Percentiles rank a stretch among this genome's conserved stretches.
phyloP scores from a whole-genome alignment of 2,329 filamentous ascomycete genomes.

The Nigrograna mackinnonii region DNA sequence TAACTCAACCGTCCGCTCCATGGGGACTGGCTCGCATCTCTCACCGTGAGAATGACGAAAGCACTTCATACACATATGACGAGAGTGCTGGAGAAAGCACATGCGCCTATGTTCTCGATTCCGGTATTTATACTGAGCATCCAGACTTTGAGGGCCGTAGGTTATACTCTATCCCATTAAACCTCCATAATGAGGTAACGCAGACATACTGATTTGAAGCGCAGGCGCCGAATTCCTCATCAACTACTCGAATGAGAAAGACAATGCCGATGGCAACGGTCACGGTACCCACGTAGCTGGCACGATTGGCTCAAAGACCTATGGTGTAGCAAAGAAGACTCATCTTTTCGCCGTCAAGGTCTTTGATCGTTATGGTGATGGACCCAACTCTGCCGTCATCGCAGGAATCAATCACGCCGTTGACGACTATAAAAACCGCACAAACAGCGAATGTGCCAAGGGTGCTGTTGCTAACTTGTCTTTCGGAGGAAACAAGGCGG shows the following conservation, averaged over 20 bases:
- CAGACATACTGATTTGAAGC: not conserved
- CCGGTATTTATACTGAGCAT: constrained; percentile 63
- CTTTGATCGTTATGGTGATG: constrained; percentile 38
- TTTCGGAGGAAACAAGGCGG: constrained; percentile 41
- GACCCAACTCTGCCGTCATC: constrained; percentile 45
- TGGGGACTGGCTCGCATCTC: constrained; percentile 48
- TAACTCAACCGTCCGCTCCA: constrained; percentile 42
- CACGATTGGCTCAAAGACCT: constrained; percentile 40
- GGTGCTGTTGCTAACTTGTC: constrained; percentile 44
- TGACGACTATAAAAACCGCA: constrained; percentile 35
- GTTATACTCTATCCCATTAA: constrained; percentile 4
- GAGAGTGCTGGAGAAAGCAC: constrained; percentile 38
- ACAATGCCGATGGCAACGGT: constrained; percentile 42
- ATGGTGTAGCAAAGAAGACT: constrained; percentile 43
- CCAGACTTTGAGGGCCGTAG: constrained; percentile 42
- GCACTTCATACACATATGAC: constrained; percentile 43
- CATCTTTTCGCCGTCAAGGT: constrained; percentile 46
- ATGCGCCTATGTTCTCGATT: constrained; percentile 68
- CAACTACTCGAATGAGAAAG: constrained; percentile 39
- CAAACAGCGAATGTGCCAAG: constrained; percentile 31
- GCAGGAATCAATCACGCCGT: constrained; percentile 42
- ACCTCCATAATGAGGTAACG: not conserved
- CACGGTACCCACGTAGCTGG: constrained; percentile 44
- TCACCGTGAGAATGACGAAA: constrained; percentile 27
- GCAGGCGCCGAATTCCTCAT: constrained; percentile 38